A percentile compares a stretch with the other conserved stretches of the same genome.
Conservation (phyloP, 805 yeast genomes). For the Candida ponderosae region DNA sequence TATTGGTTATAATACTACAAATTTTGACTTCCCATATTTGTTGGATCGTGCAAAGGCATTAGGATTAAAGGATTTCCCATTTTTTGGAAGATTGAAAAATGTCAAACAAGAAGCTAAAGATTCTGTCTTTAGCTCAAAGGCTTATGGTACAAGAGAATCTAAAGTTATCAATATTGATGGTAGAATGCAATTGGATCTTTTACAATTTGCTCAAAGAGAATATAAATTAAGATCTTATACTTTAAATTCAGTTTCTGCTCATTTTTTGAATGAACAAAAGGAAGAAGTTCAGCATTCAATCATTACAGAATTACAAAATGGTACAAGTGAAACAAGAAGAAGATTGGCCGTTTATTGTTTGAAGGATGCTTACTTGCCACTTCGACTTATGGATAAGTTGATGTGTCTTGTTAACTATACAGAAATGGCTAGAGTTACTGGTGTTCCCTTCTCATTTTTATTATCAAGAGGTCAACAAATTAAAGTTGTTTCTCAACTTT, state of each 20-base stretch:
- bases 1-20: conserved; percentile 91
- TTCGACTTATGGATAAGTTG: conserved; percentile 80
- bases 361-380: conserved; percentile 90
- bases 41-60: conserved; percentile 80
- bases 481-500: conserved; percentile 91
- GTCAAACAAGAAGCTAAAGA: conserved; percentile 75
- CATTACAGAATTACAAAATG: conserved; percentile 90
- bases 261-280: conserved; percentile 89
- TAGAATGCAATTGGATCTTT: conserved; percentile 85
- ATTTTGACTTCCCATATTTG: conserved; percentile 91
- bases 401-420: conserved; percentile 97
- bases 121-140: conserved; percentile 83
- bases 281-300: conserved; percentile 98
- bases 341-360: conserved; percentile 94
- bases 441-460: conserved; percentile 91
- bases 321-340: conserved; percentile 86
- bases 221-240: conserved; percentile 93
- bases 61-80: conserved; percentile 62
- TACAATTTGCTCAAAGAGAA: conserved; percentile 91
- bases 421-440: conserved; percentile 99
- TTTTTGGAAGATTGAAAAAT: conserved; percentile 66
- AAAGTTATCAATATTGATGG: conserved; percentile 92
- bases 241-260: conserved; percentile 89
- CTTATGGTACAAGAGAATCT: conserved; percentile 93
- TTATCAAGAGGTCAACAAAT: conserved; percentile 94